Conservation (phyloP, 2,329 filamentous ascomycete genomes). For the Grosmannia serpens region DNA sequence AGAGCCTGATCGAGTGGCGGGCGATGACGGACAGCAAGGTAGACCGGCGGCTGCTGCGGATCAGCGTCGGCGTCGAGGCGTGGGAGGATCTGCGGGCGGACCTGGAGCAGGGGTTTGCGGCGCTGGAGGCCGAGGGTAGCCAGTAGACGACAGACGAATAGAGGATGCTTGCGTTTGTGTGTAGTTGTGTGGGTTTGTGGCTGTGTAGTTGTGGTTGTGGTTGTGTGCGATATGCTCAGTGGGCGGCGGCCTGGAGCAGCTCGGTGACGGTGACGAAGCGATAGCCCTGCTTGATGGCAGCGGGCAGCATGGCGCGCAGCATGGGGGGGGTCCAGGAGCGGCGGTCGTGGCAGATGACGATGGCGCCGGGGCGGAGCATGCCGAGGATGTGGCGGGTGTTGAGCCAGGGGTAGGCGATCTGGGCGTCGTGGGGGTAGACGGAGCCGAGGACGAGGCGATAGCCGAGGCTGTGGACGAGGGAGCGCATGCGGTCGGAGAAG, state of each 20-base stretch:
- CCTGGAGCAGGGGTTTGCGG: slow-evolving; percentile 54
- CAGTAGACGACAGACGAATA: neutral
- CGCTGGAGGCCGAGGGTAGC: slow-evolving; percentile 25
- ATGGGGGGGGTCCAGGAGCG: slow-evolving; percentile 75
- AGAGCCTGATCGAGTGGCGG: slow-evolving; percentile 94
- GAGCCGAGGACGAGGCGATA: slow-evolving; percentile 69
- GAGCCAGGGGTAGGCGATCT: slow-evolving; percentile 55
- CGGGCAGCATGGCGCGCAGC: slow-evolving; percentile 60
- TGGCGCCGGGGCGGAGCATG: slow-evolving; percentile 63
- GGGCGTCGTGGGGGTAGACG: slow-evolving; percentile 87
- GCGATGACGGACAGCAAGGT: slow-evolving; percentile 71
- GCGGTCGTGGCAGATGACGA: slow-evolving; percentile 80
- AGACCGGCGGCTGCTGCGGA: slow-evolving; percentile 59
- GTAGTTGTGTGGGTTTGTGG: no score
- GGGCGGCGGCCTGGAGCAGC: slow-evolving; percentile 31
- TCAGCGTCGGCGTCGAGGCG: slow-evolving; percentile 80
- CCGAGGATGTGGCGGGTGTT: slow-evolving; percentile 74
- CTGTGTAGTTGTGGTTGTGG: no score
- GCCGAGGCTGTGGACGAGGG: slow-evolving; percentile 44
- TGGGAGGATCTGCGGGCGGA: slow-evolving; percentile 77
- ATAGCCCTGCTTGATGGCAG: slow-evolving; percentile 59
- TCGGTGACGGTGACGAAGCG: slow-evolving; percentile 59
- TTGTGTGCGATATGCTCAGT: no score
- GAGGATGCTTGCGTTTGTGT: no score
- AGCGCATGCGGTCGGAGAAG: slow-evolving; percentile 62